Evolutionary conservation across 108 stramenopile species (phyloP).

Genomic region (Nitzschia sp.): DNA sequence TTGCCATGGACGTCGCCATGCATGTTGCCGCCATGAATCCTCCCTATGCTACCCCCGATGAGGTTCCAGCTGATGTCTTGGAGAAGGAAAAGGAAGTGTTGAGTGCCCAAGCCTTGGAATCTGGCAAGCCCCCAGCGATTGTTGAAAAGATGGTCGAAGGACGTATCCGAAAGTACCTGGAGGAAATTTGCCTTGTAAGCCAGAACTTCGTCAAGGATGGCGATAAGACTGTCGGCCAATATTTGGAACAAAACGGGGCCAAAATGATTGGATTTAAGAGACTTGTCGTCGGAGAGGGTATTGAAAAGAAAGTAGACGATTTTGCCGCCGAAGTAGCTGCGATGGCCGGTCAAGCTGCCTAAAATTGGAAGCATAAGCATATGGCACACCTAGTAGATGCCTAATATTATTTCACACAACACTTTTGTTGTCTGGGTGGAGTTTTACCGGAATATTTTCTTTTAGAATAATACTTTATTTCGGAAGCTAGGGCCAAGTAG

Average conservation of each 20-base stretch:
- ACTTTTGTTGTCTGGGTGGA: too few species aligned
- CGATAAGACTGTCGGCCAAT: constrained; percentile 70
- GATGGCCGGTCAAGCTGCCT: too few species aligned
- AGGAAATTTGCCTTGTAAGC: constrained; percentile 71
- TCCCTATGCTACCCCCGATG: constrained; percentile 68
- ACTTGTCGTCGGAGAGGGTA: constrained; percentile 78
- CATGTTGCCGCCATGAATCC: constrained; percentile 84
- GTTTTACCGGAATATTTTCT: too few species aligned
- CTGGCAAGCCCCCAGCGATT: constrained; percentile 81
- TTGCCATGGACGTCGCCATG: constrained; percentile 71
- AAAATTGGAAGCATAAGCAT: too few species aligned
- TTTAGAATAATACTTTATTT: too few species aligned
- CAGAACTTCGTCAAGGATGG: constrained; percentile 77
- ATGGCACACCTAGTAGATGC: too few species aligned
- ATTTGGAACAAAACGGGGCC: constrained; percentile 68
- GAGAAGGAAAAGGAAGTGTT: constrained; percentile 72
- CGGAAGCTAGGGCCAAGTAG: too few species aligned
- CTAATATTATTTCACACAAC: too few species aligned
- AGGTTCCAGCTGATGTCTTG: constrained; percentile 74
- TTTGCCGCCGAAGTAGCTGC: constrained; percentile 80
- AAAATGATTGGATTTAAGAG: constrained; percentile 77
- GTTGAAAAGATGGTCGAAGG: constrained; percentile 83
- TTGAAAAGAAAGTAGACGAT: constrained; percentile 81
- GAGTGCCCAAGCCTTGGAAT: constrained; percentile 59
- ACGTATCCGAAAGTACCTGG: constrained; percentile 79